phyloP scores from a whole-genome alignment of 1,284 basidiomycete genomes.

The Erythrobasidium hasegawianum region DNA sequence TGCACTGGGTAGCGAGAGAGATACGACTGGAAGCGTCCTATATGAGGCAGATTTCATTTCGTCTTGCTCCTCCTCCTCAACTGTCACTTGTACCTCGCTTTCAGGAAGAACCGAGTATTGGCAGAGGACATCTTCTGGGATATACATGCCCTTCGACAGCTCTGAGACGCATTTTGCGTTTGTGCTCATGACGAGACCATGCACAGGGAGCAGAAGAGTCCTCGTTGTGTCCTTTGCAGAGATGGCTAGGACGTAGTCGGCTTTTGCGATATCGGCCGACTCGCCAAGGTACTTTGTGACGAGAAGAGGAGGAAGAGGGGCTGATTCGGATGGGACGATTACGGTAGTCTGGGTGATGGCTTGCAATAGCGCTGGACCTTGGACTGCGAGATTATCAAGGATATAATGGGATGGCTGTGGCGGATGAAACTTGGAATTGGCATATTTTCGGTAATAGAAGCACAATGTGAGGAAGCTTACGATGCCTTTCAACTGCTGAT shows the following conservation, averaged over 20 bases:
- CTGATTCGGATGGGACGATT: neutral
- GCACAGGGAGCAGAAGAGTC: slow-evolving; percentile 19
- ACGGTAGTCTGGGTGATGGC: slow-evolving; percentile 1
- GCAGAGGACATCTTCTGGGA: neutral
- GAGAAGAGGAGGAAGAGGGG: slow-evolving; percentile 8
- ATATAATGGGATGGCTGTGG: slow-evolving; percentile 17
- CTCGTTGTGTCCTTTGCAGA: slow-evolving; percentile 6
- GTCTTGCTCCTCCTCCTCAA: neutral
- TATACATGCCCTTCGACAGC: slow-evolving; percentile 3
- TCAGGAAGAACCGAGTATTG: neutral
- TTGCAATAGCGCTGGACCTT: slow-evolving; percentile 5
- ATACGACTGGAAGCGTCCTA: slow-evolving; percentile 15
- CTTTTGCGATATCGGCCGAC: neutral
- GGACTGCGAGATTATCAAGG: slow-evolving; percentile 12
- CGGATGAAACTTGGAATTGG: too few species aligned
- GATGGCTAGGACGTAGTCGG: slow-evolving; percentile 22
- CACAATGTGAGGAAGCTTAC: neutral
- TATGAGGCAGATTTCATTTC: neutral
- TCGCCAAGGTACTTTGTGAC: neutral
- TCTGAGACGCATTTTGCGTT: slow-evolving; percentile 20
- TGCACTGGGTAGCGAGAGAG: slow-evolving; percentile 23
- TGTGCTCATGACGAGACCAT: slow-evolving; percentile 16
- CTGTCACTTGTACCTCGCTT: neutral
- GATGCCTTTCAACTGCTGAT: slow-evolving; percentile 5
- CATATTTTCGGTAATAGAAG: neutral